These are phyloP conservation scores for Malus hybrid DNA, from an alignment of 331 rosid species.

Conservation along the genomic window DNA sequence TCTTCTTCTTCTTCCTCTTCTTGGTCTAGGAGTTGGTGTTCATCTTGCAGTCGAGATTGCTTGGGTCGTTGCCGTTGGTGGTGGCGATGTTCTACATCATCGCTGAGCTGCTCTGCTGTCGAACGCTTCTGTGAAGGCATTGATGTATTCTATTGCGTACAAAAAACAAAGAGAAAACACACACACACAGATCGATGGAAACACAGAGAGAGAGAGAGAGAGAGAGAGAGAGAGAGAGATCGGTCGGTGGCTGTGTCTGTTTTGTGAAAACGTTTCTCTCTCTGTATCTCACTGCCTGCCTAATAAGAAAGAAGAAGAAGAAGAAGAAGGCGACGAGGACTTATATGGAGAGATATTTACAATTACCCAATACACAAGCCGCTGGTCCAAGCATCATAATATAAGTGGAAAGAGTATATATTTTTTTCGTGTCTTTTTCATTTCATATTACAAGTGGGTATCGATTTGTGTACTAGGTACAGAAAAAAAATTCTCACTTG, in stretches of 20 bases:
- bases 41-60: constrained; percentile 48
- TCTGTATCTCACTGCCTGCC: too few species aligned
- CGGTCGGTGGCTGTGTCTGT: not conserved
- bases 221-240: not conserved
- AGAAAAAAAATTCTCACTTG: too few species aligned
- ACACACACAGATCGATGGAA: too few species aligned
- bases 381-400: too few species aligned
- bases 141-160: constrained; percentile 11
- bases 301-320: not conserved
- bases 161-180: too few species aligned
- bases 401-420: too few species aligned
- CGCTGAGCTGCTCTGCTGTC: constrained; percentile 33
- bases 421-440: too few species aligned
- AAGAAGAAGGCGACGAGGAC: not conserved
- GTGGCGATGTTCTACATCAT: constrained; percentile 30
- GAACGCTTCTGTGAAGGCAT: constrained; percentile 98
- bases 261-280: too few species aligned
- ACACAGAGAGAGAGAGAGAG: not conserved
- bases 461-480: too few species aligned
- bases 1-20: not conserved
- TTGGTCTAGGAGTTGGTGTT: not conserved
- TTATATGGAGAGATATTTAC: too few species aligned
- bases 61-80: constrained; percentile 32
- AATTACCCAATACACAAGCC: too few species aligned
- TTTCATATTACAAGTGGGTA: too few species aligned